Base-by-base conservation (phyloP, 139 green algal species). In the Chlamydomonas sp. region DNA sequence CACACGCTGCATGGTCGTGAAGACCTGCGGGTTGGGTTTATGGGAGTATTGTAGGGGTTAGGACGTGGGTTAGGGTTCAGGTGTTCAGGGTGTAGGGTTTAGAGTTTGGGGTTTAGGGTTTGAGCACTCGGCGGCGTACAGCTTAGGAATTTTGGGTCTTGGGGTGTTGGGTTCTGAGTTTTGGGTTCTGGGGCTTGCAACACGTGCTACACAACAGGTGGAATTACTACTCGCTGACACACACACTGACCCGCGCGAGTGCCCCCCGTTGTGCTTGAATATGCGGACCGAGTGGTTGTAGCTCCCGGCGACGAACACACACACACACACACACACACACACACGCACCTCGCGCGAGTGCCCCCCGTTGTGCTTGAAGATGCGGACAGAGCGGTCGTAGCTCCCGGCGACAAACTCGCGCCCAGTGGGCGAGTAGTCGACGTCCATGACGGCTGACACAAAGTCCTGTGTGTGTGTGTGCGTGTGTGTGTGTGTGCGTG, bases 351-450 rank as follows among this genome's bases (percentile, higher is more conserved):
- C 81, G 59, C 77, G 69, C 50, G 59, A 73, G 78, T 96, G 88
- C 10, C 88, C 87, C n/a, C 84, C 95, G 57, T 90, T 90, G 79
- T 86, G 84, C 22, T 73, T 65, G 70, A 97, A 99, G 58, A 99
- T 94, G 74, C 95, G 90, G 58, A 99, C 76, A 16, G 80, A 88
- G 47, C 94, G 82, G 80, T 99, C 95, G 75, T 98, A 99, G 1
- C 59, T 73, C 20, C 90, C 95, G 0, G 95, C 92, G 36, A 99
- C 95, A 84, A 99, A 98, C 83, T 99, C 95, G 5, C 91, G 76
- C 3, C 95, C 95, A 2, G 95, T 98, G 10, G 95, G 95, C 0
- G 90, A 93, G 76, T 94, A 99, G 80, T 99, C 95, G 6, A 99
- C 85, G 72, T 98, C 93, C 91, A 98, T 96, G 8, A 96, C 91